Evolutionary conservation across 306 rosid genomes (phyloP).

Genomic region (Canavalia ensiformis): DNA sequence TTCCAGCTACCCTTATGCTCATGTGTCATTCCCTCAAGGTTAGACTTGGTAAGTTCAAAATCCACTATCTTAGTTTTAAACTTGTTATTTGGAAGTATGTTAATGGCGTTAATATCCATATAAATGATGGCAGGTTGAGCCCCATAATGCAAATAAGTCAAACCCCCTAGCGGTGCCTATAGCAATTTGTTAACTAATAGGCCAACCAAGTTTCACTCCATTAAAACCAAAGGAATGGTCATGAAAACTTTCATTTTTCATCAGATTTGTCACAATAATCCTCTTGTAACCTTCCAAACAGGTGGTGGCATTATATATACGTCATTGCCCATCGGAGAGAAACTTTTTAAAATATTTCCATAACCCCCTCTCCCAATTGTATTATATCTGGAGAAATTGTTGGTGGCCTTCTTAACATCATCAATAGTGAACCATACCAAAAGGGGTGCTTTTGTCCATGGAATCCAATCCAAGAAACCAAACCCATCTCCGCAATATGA

Average conservation of each 20-base stretch:
- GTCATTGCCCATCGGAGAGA: constrained; percentile 72
- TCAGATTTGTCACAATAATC: constrained; percentile 88
- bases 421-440: constrained; percentile 73
- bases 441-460: constrained; percentile 71
- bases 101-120: constrained; percentile 89
- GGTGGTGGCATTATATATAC: constrained; percentile 71
- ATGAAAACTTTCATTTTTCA: constrained; percentile 86
- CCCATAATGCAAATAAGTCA: constrained; percentile 93
- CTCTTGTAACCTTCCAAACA: constrained; percentile 86
- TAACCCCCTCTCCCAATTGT: constrained; percentile 93
- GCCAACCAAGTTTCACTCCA: constrained; percentile 75
- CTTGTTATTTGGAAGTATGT: constrained; percentile 84
- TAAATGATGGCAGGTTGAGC: constrained; percentile 92
- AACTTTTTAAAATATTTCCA: constrained; percentile 87
- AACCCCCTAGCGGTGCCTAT: constrained; percentile 89
- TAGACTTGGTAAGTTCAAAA: constrained; percentile 91
- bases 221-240: constrained; percentile 77
- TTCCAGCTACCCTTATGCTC: constrained; percentile 98
- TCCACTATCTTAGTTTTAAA: constrained; percentile 92
- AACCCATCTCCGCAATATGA: constrained; percentile 50
- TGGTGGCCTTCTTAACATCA: constrained; percentile 78
- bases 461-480: constrained; percentile 69
- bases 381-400: constrained; percentile 71
- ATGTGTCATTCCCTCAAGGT: constrained; percentile 94
- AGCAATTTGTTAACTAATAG: constrained; percentile 72